A percentile compares a stretch with the other conserved stretches of the same genome.
Conservation (phyloP, 768 basidiomycete species). For the Mycena sanguinolenta region DNA sequence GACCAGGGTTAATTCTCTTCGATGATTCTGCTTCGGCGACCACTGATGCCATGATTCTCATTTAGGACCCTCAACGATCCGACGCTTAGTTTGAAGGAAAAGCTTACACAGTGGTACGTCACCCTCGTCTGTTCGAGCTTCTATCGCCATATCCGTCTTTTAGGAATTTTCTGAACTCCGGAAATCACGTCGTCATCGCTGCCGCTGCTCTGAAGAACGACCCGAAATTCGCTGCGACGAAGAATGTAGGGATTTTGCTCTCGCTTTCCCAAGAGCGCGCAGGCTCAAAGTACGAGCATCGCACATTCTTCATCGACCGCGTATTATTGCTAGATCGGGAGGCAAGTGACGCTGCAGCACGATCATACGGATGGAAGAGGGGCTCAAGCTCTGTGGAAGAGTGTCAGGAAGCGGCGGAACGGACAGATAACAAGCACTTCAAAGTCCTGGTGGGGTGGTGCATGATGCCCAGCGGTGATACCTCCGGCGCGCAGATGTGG, state of each 20-base stretch:
- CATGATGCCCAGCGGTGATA: not conserved
- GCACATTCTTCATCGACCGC: constrained; percentile 12
- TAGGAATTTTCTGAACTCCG: constrained; percentile 17
- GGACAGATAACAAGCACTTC: not conserved
- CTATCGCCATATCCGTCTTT: not conserved
- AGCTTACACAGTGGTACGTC: not conserved
- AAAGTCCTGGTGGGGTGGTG: constrained; percentile 11
- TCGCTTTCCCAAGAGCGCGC: constrained; percentile 4
- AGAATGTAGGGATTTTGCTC: constrained; percentile 4
- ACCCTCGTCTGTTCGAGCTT: no score
- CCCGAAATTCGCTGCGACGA: constrained; percentile 1
- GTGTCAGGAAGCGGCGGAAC: not conserved
- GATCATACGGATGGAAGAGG: not conserved
- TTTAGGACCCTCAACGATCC: constrained; percentile 21
- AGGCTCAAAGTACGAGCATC: constrained; percentile 14
- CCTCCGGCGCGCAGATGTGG: not conserved
- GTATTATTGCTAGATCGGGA: not conserved
- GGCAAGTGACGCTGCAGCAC: not conserved
- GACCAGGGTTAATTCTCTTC: not conserved
- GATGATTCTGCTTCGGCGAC: no score
- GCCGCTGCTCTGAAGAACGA: constrained; percentile 17
- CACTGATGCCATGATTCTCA: no score
- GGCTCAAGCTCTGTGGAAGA: not conserved
- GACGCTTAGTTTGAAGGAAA: constrained; percentile 5
- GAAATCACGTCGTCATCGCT: constrained; percentile 13